These are phyloP conservation scores for Ganoderma lucidum DNA, from an alignment of 1,284 basidiomycete genomes.

Conservation along the genomic window DNA sequence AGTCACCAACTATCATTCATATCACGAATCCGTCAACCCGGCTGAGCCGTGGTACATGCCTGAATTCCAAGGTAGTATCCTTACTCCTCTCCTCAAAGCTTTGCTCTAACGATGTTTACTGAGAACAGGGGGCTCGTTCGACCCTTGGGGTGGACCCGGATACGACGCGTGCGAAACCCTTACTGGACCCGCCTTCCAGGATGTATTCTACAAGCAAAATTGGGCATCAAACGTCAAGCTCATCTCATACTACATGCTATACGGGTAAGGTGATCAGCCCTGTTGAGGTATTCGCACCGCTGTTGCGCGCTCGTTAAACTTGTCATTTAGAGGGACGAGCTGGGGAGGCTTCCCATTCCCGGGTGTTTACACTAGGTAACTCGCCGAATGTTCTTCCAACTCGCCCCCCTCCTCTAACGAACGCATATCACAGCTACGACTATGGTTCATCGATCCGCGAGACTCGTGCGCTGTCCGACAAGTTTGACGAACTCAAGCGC, in stretches of 20 bases:
- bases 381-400: background rate
- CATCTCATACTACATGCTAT: constrained; percentile 83
- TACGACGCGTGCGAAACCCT: constrained; percentile 60
- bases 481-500: constrained; percentile 78
- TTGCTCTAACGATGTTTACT: background rate
- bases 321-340: constrained; percentile 66
- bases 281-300: background rate
- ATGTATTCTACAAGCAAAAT: constrained; percentile 76
- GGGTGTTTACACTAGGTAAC: constrained; percentile 60
- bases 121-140: constrained; percentile 66
- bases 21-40: constrained; percentile 64
- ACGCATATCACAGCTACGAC: constrained; percentile 59
- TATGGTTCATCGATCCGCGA: constrained; percentile 75
- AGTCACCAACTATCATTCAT: constrained; percentile 61
- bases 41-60: constrained; percentile 72
- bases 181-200: constrained; percentile 75
- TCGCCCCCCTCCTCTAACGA: constrained; percentile 32
- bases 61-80: constrained; percentile 49
- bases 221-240: constrained; percentile 83
- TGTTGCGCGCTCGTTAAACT: background rate
- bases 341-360: constrained; percentile 82
- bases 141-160: constrained; percentile 78
- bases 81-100: too few relatives aligned
- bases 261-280: constrained; percentile 53
- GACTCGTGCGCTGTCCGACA: constrained; percentile 70